Conservation (phyloP, 2,329 filamentous ascomycete genomes). For the Lachnellula occidentalis region DNA sequence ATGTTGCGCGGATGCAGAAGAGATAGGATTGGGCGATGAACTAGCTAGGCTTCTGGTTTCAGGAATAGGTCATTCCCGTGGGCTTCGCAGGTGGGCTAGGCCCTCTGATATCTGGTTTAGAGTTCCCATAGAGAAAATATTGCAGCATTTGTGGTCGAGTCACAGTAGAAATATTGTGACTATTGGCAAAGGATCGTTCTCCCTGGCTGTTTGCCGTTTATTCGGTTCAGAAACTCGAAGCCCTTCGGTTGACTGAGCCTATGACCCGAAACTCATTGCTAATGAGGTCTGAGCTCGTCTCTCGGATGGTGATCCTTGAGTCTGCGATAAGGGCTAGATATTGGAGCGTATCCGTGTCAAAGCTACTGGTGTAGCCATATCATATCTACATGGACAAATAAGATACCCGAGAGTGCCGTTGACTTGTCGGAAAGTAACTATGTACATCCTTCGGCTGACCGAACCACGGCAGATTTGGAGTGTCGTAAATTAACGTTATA, state of each 20-base stretch:
- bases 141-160: constrained; percentile 12
- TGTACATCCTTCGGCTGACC: neutral
- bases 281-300: no score
- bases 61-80: no score
- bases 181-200: constrained; percentile 7
- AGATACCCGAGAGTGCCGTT: no score
- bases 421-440: no score
- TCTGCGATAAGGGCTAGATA: no score
- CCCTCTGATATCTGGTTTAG: constrained; percentile 10
- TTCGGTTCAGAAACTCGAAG: constrained; percentile 5
- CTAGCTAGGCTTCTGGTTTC: no score
- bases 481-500: neutral
- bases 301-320: neutral
- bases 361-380: no score
- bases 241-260: neutral
- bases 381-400: no score
- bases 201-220: constrained; percentile 15
- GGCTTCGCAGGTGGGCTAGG: constrained; percentile 4
- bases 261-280: no score
- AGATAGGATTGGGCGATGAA: no score
- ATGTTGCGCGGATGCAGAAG: no score
- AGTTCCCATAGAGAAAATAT: neutral
- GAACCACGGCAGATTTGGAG: neutral
- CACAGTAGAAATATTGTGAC: constrained; percentile 4
- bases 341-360: no score